Evolutionary conservation across 1,284 basidiomycete species (phyloP), one percentile per base, ranked within the genome.

Genomic region (Exsudoporus floridanus): DNA sequence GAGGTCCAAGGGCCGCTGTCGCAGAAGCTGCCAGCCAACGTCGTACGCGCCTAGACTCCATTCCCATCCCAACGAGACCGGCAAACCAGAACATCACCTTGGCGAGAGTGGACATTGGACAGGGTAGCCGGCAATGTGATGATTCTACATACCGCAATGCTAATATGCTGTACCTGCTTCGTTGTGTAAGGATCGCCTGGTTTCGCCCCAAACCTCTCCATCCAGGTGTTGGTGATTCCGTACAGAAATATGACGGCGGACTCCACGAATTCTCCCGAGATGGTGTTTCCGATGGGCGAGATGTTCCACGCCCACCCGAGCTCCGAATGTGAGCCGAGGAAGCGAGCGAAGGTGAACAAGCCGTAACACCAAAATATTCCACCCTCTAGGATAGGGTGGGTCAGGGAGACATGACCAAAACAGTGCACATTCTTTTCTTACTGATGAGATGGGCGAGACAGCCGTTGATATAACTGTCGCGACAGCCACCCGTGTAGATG

Each of bases 271-370:
- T 98, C 95, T 7, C 90, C 94, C 2, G 87, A 84, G 10, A 83
- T 78, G 43, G 77, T 73, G 52, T 71, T 72, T 7, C 74, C 73
- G 8, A 66, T 66, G 1, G 83, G 84, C 0, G 82, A 73, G 34
- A 79, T 75, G 70, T 98, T 98, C 96, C 96, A 98, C 7, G 96
- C 92, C 95, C 95, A 98, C 2, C 95, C 95, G 36, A 86, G 73
- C 53, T 93, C 86, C 12, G 92, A 83, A 69, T 89, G 95, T 0
- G 92, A 84, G 21, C 96, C 96, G 48, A 97, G 82, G 75, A 93
- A 98, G 21, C 96, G 90, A 25, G 83, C 89, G 69, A 97, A 98
- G 0, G 90, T 87, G 51, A 93, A 73, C 6, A 98, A 73, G 13
- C 95, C 96, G 70, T 94, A 98, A 62, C 82, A 85, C 85, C 90